Conservation (phyloP, 345 rosid genomes). For the Salix brachista region DNA sequence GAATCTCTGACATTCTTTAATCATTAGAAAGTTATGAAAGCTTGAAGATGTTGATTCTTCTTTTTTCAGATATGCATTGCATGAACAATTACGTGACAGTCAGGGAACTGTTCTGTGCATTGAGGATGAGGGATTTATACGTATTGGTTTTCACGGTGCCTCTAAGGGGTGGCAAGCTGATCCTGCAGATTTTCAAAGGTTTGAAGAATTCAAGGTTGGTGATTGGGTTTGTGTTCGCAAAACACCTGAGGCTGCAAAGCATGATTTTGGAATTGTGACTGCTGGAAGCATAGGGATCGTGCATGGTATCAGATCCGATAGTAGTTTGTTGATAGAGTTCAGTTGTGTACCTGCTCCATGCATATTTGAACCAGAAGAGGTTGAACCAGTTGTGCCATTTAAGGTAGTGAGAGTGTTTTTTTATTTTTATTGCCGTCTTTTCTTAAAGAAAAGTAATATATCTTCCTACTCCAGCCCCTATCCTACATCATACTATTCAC, state of each 20-base stretch:
- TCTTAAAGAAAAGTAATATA: not conserved
- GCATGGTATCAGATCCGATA: constrained; percentile 89
- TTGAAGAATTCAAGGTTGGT: constrained; percentile 98
- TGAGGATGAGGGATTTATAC: constrained; percentile 97
- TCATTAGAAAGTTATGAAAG: not conserved
- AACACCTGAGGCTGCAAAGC: constrained; percentile 84
- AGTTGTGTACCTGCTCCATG: constrained; percentile 88
- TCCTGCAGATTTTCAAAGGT: constrained; percentile 99
- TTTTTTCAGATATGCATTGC: constrained; percentile 83
- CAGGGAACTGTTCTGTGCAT: constrained; percentile 93
- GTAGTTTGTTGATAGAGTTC: constrained; percentile 80
- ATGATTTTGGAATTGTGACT: constrained; percentile 84
- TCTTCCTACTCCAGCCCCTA: not conserved
- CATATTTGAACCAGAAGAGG: constrained; percentile 98
- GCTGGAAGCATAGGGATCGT: constrained; percentile 98
- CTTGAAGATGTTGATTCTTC: not conserved
- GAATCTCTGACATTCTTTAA: not conserved
- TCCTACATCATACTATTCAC: not conserved
- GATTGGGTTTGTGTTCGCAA: constrained; percentile 99
- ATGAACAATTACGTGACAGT: constrained; percentile 86
- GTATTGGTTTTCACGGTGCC: constrained; percentile 99
- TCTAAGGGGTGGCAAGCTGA: constrained; percentile 99
- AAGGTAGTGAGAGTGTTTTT: constrained; percentile 39
- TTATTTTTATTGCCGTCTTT: not conserved
- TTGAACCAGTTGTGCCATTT: constrained; percentile 85